Conservation (phyloP, 805 yeast species). For the Candida xyloterini region DNA sequence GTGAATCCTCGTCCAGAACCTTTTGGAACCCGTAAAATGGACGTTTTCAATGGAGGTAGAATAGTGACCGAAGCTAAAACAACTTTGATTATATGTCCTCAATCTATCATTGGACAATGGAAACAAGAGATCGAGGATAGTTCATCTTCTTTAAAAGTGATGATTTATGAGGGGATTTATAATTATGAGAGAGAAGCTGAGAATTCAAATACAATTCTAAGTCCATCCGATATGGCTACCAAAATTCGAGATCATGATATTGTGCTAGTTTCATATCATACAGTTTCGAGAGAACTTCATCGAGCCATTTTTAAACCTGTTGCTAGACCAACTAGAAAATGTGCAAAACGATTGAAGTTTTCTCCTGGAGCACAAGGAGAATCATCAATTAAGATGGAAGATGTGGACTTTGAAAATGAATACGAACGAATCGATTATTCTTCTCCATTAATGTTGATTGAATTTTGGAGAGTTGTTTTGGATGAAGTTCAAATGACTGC, state of each 20-base stretch:
- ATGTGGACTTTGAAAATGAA: conserved; percentile 23
- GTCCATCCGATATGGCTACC: conserved; percentile 44
- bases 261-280: conserved; percentile 73
- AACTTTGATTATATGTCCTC: conserved; percentile 83
- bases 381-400: conserved; percentile 6
- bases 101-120: conserved; percentile 85
- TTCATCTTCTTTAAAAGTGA: conserved; percentile 60
- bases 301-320: conserved; percentile 71
- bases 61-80: conserved; percentile 55
- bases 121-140: conserved; percentile 58
- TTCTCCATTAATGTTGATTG: conserved; percentile 76
- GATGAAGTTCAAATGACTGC: conserved; percentile 97
- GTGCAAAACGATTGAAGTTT: conserved; percentile 30
- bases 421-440: conserved; percentile 52
- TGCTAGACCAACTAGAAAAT: conserved; percentile 42
- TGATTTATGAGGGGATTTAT: conserved; percentile 59
- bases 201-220: conserved; percentile 14
- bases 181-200: conserved; percentile 35
- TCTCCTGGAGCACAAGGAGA: conserved; percentile 2
- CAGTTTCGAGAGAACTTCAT: conserved; percentile 72
- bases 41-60: conserved; percentile 41
- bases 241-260: conserved; percentile 64
- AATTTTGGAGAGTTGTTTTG: conserved; percentile 85
- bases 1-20: conserved; percentile 52
- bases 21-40: conserved; percentile 29